Base-by-base conservation (phyloP, 75 land plant genomes). In the Adiantum capillusveneris region DNA sequence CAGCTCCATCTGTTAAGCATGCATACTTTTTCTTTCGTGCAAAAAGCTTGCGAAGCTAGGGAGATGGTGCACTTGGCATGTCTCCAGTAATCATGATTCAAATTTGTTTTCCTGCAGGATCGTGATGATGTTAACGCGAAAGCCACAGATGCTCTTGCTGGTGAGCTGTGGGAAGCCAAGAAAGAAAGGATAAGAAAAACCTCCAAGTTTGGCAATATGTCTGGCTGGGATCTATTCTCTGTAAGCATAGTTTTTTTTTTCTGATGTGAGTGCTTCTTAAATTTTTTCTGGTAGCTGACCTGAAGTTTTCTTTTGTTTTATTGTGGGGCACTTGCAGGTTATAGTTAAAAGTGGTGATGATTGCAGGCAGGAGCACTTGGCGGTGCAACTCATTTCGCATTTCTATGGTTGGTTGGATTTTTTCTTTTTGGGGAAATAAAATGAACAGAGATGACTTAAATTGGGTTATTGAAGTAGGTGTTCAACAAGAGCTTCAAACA, bases 341-440 rank as follows among this genome's bases (percentile, higher is more conserved):
- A 95, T 95, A 64, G 99, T 95, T 26, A 95, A 95, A 76, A 95
- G 99, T 75, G 99, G 99, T 39, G 99, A 95, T 77, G 99, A 95
- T 70, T 95, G 99, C 78, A 87, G 99, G 77, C 99, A 95, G 63
- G 99, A 95, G 69, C 99, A 95, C 63, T 79, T 95, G 34, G 99
- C 99, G 13, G 97, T 90, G 45, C 99, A 95, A 56, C 92, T 95
- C 57, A 75, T 95, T 69, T 79, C 93, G 18, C 99, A 95, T 72
- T 95, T 95, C 44, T 90, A 90, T 77, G 99, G 99, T 95, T 68
- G 28, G 60, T 31, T 25, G n/a, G n/a, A n/a, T n/a, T n/a, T n/a
- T n/a, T n/a, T n/a, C n/a, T n/a, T n/a, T n/a, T n/a, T n/a, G n/a
- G n/a, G n/a, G n/a, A n/a, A n/a, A n/a, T n/a, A n/a, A n/a, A n/a